These are phyloP conservation scores for Auxenochlorella pyrenoidosa DNA, from an alignment of 139 green algal species.

Conservation along the genomic window DNA sequence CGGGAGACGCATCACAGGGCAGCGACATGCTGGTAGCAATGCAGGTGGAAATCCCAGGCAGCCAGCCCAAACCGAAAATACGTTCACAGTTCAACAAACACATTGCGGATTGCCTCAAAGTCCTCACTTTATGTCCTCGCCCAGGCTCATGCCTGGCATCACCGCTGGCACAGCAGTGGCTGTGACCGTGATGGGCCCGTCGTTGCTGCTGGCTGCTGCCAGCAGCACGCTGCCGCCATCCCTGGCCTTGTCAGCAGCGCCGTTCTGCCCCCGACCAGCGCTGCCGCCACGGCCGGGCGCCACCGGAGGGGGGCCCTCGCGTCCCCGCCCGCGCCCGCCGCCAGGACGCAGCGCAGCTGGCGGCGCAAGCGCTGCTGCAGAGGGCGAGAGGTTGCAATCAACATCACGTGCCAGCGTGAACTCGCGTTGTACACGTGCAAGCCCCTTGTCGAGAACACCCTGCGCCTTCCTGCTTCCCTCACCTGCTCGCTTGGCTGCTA, in stretches of 20 bases:
- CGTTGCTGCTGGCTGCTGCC: constrained; percentile 3
- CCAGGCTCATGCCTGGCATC: constrained; percentile 27
- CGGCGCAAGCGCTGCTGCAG: constrained; percentile 6
- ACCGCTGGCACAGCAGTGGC: constrained; percentile 4
- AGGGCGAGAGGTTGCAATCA: background rate
- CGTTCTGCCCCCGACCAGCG: constrained; percentile 32
- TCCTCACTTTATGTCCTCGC: constrained; percentile 35
- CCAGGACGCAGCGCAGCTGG: constrained; percentile 40
- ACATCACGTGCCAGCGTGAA: background rate
- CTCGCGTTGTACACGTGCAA: background rate
- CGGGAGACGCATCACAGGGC: no score
- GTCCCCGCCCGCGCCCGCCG: constrained; percentile 28
- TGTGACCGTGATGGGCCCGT: constrained; percentile 25
- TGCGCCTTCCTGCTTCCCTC: background rate
- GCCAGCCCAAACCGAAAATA: no score
- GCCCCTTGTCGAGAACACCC: background rate
- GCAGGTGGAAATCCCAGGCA: no score
- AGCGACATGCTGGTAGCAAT: no score
- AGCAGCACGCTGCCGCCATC: constrained; percentile 22
- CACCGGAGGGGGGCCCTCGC: constrained; percentile 6
- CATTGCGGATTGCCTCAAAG: no score
- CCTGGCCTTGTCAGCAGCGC: background rate
- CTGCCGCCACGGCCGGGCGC: background rate
- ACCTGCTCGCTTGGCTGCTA: constrained; percentile 26
- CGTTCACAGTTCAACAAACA: no score